Base-by-base conservation (phyloP, 2,329 filamentous ascomycete genomes). In the Fusarium goolgardi region DNA sequence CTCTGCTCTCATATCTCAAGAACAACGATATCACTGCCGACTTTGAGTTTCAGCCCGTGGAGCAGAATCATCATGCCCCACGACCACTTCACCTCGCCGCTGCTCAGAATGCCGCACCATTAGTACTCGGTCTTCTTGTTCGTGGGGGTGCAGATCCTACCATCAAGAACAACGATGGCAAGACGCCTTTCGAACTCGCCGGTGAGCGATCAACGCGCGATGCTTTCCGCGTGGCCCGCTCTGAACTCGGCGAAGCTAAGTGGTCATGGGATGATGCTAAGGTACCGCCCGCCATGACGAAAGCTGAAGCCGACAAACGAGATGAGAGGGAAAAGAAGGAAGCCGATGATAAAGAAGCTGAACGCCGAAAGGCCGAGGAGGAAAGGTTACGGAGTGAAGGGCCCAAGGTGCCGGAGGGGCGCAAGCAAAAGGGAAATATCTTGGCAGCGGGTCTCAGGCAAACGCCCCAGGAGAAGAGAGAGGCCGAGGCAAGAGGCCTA, bases 31-130 rank as follows among this genome's bases (percentile, higher is more conserved):
- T 98, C 12, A 81, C 87, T 2, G 76, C 92, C 0, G 85, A 91
- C 60, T 97, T 97, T 75, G 83, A 81, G 25, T 97, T 98, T 76
- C 84, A 89, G 56, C 94, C 94, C 0, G 71, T 83, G 2, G 87
- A 91, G 61, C 86, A 90, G 53, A 90, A 94, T 71, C 85, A 94
- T 76, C 93, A 97, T 74, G 90, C 94, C 1, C 87, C 94, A 0
- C 96, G 93, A 0, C 88, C 91, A 0, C 86, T 99, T 7, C 96
- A 98, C 78, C 84, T 98, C 4, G 93, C 95, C 1, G 91, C 96
- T 2, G 88, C 91, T 9, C 88, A 92, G 27, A 96, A 96, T 78
- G 89, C 91, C 0, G 85, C 92, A 0, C 88, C 92, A 0, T 83
- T 97, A n/a, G 87, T 97, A 3, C 78, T 85, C 0, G 92, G 93